Base-by-base conservation (phyloP, 352 stramenopile genomes). In the Pythium oligandrum region DNA sequence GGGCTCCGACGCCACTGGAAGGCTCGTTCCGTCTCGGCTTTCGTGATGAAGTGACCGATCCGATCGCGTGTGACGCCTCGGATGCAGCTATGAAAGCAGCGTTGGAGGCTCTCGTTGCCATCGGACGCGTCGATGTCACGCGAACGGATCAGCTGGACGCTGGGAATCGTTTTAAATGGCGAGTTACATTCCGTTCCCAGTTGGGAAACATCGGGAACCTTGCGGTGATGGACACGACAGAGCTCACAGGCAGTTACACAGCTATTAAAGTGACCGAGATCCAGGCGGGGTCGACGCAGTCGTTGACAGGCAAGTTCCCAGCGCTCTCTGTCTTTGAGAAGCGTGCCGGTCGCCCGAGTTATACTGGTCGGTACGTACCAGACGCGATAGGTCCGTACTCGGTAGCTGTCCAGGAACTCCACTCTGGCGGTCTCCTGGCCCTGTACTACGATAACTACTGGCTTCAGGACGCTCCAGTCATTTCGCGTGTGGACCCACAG, bases 381-480 rank as follows among this genome's bases (percentile, higher is more conserved):
- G 61, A 60, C 11, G 55, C 63, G 17, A 57, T 63, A 6, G 78
- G 81, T 42, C 33, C 88, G 0, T 98, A 98, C 56, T 83, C 86
- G 9, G 77, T 98, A 4, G 78, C 88, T 4, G 91, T 99, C 32
- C 75, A 84, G 17, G 91, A 98, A 53, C 75, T 99, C 7, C 53
- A 86, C n/a, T 75, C 66, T 17, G 95, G 96, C 11, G 96, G 96
- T 11, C 64, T 98, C 6, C 62, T 71, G 6, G 93, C 78, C 0
- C 70, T 90, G 3, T 98, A 98, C 64, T 99, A 93, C 57, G 95
- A 98, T 57, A 98, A 98, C 58, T 96, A 92, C 61, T 99, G 95
- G 94, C 67, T 98, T 11, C 78, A 97, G 55, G 95, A 96, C 43
- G 71, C 78, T 4, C 90, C 95, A 6, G 84, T 89, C n/a, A 74